Evolutionary conservation across 768 basidiomycete species (phyloP), one percentile per base, ranked within the genome.

Genomic region (Exidia glandulosa): DNA sequence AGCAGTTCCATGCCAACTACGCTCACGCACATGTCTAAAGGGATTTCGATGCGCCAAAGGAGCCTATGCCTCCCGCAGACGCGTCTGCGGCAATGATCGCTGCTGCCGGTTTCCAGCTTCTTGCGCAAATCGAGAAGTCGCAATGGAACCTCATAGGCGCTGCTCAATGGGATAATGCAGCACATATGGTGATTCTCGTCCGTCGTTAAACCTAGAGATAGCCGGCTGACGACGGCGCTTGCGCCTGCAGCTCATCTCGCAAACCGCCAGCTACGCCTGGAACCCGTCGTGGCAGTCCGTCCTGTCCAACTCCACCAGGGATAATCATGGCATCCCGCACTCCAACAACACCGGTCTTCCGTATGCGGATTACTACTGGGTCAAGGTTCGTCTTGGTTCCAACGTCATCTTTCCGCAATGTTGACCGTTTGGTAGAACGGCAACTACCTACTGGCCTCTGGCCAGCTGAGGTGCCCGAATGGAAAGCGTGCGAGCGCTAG

Each of bases 231-330:
- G 32, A 2, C 32, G 32, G 30, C 36, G 16, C 29, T 6, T 3
- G 29, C 13, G 30, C 32, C 36, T 60, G 32, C 57, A 79, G 76
- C 73, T 85, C 34, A 65, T 86, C 58, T 68, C 67, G 60, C 73
- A 73, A 54, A 81, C 79, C 31, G 82, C 79, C 0, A 65, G 70
- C 14, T 67, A 83, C 10, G 81, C 81, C 0, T 86, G 84, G 84
- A 71, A 74, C 31, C 81, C 82, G 19, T 50, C 37, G n/a, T 86
- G 84, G 82, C 77, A 85, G 65, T 85, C 82, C 64, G 68, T 86
- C 29, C 73, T 86, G 41, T 80, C 84, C 2, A 84, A 86, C 66
- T 85, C 82, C 34, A 86, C 85, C 6, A 83, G 84, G 3, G 83
- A 85, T 66, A 73, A 73, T 66, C 82, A 80, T 2, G 50, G 50